A percentile compares a stretch with the other conserved stretches of the same genome.
Conservation (phyloP, 2,329 filamentous ascomycete genomes). For the Aspergillus pseudoterreus region DNA sequence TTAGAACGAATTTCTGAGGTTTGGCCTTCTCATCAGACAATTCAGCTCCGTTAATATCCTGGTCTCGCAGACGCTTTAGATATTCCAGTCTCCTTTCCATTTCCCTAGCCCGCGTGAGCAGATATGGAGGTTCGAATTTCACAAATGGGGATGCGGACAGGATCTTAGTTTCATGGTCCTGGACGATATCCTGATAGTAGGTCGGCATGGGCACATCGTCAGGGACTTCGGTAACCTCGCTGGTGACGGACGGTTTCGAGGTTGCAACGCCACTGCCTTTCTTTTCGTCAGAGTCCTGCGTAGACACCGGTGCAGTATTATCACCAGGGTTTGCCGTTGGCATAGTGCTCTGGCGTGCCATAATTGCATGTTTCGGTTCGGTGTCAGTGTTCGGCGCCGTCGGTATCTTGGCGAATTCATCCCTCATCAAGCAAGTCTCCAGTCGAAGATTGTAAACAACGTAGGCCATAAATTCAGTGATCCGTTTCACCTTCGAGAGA, state of each 20-base stretch:
- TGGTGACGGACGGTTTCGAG: constrained; percentile 14
- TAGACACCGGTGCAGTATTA: constrained; percentile 4
- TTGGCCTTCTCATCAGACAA: constrained; percentile 59
- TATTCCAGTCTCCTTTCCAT: constrained; percentile 82
- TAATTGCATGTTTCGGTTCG: constrained; percentile 11
- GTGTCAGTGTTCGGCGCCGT: constrained; percentile 52
- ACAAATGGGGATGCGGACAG: constrained; percentile 95
- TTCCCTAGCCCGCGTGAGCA: constrained; percentile 86
- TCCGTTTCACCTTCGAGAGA: constrained; percentile 78
- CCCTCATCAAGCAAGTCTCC: constrained; percentile 88
- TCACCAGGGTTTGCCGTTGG: constrained; percentile 5
- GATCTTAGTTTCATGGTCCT: constrained; percentile 88
- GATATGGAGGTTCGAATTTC: constrained; percentile 88
- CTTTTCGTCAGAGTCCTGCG: constrained; percentile 14
- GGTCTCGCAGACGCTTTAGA: constrained; percentile 76
- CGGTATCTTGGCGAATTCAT: constrained; percentile 85
- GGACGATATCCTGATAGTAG: constrained; percentile 92
- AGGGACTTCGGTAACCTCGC: constrained; percentile 52
- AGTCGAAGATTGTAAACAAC: constrained; percentile 97
- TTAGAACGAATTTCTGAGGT: constrained; percentile 77
- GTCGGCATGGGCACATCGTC: constrained; percentile 82
- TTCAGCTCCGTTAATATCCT: constrained; percentile 45
- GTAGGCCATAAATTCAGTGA: constrained; percentile 98
- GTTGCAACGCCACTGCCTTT: constrained; percentile 9
- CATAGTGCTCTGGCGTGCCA: constrained; percentile 5